These are phyloP conservation scores for Paspalum vaginatum DNA, from an alignment of 176 grass and related monocot genomes.

Conservation along the genomic window DNA sequence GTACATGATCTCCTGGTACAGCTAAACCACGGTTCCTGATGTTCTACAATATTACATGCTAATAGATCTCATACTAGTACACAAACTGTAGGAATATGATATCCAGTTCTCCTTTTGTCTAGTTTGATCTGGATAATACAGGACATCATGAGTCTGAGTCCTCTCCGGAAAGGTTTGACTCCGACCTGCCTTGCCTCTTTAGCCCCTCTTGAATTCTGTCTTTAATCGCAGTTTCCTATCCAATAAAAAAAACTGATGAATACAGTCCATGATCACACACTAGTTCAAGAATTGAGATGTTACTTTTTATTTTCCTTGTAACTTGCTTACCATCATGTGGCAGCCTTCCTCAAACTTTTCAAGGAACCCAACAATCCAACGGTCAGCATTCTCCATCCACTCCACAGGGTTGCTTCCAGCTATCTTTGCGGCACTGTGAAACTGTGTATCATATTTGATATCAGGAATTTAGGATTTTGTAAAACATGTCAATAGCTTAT, in stretches of 20 bases:
- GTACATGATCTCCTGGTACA: constrained; percentile 34
- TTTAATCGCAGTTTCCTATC: constrained; percentile 68
- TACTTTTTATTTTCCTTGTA: neutral
- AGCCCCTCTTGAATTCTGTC: constrained; percentile 72
- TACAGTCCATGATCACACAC: neutral
- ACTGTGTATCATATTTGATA: constrained; percentile 22
- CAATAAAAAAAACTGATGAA: constrained; percentile 11
- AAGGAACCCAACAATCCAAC: constrained; percentile 88
- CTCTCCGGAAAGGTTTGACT: constrained; percentile 40
- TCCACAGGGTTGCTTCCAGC: constrained; percentile 74
- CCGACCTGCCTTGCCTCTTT: constrained; percentile 56
- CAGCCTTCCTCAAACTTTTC: constrained; percentile 94
- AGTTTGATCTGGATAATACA: neutral
- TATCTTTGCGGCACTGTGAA: constrained; percentile 49
- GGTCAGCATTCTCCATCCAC: constrained; percentile 89
- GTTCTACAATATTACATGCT: constrained; percentile 36
- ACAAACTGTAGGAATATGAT: constrained; percentile 13
- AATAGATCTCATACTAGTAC: constrained; percentile 38
- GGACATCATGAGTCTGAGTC: constrained; percentile 30
- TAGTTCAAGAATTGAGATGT: neutral
- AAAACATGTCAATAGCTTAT: constrained; percentile 22
- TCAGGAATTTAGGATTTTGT: constrained; percentile 3
- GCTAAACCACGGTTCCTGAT: constrained; percentile 31
- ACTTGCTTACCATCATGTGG: constrained; percentile 79
- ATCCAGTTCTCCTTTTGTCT: constrained; percentile 11